phyloP scores from a whole-genome alignment of 2,329 filamentous ascomycete genomes.

The Pseudocercospora pini-densiflorae region DNA sequence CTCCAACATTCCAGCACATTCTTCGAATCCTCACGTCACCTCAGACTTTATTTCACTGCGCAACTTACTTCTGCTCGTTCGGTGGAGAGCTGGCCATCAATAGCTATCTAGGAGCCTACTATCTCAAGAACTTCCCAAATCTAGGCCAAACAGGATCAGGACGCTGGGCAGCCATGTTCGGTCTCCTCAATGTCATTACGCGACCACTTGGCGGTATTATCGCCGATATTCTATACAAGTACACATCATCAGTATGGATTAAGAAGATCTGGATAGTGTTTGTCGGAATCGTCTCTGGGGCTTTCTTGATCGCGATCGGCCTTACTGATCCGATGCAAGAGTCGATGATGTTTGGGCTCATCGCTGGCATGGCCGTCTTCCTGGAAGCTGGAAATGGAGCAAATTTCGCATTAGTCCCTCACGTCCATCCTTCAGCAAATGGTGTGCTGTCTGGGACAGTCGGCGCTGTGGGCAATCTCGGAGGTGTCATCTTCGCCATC shows the following conservation, averaged over 20 bases:
- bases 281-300: slow-evolving; percentile 60
- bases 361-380: slow-evolving; percentile 79
- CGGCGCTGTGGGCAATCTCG: slow-evolving; percentile 80
- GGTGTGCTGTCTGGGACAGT: slow-evolving; percentile 76
- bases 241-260: slow-evolving; percentile 59
- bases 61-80: slow-evolving; percentile 64
- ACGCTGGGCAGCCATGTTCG: slow-evolving; percentile 73
- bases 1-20: slow-evolving; percentile 64
- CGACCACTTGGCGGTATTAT: slow-evolving; percentile 68
- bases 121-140: slow-evolving; percentile 57
- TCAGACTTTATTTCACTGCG: slow-evolving; percentile 57
- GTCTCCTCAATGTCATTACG: slow-evolving; percentile 71
- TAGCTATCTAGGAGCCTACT: slow-evolving; percentile 63
- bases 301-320: slow-evolving; percentile 65
- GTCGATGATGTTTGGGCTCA: slow-evolving; percentile 73
- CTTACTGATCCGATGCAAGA: slow-evolving; percentile 63
- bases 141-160: slow-evolving; percentile 47
- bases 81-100: slow-evolving; percentile 65
- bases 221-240: slow-evolving; percentile 60
- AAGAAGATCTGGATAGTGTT: slow-evolving; percentile 67
- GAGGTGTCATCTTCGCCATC: slow-evolving; percentile 81
- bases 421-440: slow-evolving; percentile 82
- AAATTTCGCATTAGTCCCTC: slow-evolving; percentile 83
- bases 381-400: slow-evolving; percentile 83
- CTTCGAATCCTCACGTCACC: slow-evolving; percentile 66